Base-by-base conservation (phyloP, 108 stramenopile genomes). In the Cylindrotheca closterium region DNA sequence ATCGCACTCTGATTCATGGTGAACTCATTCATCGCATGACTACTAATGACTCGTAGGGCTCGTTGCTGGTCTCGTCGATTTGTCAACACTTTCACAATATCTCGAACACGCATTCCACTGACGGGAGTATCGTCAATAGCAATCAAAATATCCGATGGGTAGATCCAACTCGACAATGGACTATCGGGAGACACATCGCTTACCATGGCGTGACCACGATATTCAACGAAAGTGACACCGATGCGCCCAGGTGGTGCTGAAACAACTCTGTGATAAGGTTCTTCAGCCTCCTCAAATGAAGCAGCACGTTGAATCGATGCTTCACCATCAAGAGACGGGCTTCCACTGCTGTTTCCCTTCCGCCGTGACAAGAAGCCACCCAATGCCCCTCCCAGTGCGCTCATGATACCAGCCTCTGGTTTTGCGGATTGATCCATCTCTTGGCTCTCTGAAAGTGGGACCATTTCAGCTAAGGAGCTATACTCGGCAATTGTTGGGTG, bases 211-310 rank as follows among this genome's bases (percentile, higher is more conserved):
- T 93, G 85, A 0, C 92, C 92, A 22, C 89, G 84, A 51, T 77
- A 87, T 23, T 93, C 82, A 8, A 93, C 84, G 70, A 93, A 91
- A 4, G 87, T 85, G 3, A 91, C 69, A 3, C 92, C 92, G 48
- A 93, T 90, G n/a, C 86, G 82, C 7, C 92, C 92, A 4, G 92
- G 85, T 25, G 92, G 92, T 47, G 85, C 87, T 18, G 86, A 83
- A 0, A 93, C 89, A 4, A 93, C 79, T 1, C 92, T 83, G 71
- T 91, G 89, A 65, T 87, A 87, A 0, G 84, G 85, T 62, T 83
- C 74, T 17, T 74, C 47, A 45, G 79, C 65, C 7, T 78, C 72
- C 37, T 67, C 66, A 57, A 60, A 60, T 15, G 79, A 57, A 22
- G 64, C 64, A 42, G 37, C 37, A 7, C 15, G 10, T 27, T 63